Percentiles rank a stretch among this genome's conserved stretches.
phyloP scores from a whole-genome alignment of 2,329 filamentous ascomycete genomes.

The Beauveria australis region DNA sequence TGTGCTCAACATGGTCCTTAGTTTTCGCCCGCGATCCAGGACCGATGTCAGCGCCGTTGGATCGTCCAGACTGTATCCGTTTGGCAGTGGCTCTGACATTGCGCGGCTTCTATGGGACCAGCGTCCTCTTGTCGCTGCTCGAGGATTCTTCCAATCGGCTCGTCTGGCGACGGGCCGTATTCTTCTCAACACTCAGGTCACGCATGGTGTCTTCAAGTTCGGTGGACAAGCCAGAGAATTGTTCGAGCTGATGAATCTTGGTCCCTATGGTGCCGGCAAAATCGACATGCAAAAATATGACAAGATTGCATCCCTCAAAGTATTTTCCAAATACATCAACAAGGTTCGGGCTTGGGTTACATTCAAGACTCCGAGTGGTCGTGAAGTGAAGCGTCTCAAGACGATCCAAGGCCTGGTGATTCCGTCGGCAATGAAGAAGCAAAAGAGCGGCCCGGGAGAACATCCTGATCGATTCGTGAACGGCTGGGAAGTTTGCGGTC shows the following conservation, averaged over 20 bases:
- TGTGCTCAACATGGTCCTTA: constrained; percentile 44
- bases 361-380: constrained; percentile 24
- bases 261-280: constrained; percentile 1
- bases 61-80: constrained; percentile 40
- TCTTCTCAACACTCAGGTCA: constrained; percentile 48
- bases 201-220: constrained; percentile 43
- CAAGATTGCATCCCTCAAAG: constrained; percentile 15
- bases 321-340: constrained; percentile 29
- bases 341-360: constrained; percentile 29
- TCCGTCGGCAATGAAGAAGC: constrained; percentile 16
- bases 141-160: constrained; percentile 49
- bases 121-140: constrained; percentile 31
- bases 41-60: constrained; percentile 33
- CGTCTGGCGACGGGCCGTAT: constrained; percentile 45
- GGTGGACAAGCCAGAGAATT: constrained; percentile 27
- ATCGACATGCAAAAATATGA: too few species aligned
- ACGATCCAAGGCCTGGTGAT: constrained; percentile 22
- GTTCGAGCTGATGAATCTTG: constrained; percentile 20
- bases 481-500: constrained; percentile 23
- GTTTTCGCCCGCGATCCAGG: constrained; percentile 32
- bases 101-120: constrained; percentile 20
- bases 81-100: constrained; percentile 23
- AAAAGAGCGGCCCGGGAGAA: constrained; percentile 13
- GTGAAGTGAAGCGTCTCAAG: constrained; percentile 22
- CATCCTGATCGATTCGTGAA: constrained; percentile 17